Evolutionary conservation across 2,329 filamentous ascomycete genomes (phyloP).

Genomic region (Dactylella cylindrospora): DNA sequence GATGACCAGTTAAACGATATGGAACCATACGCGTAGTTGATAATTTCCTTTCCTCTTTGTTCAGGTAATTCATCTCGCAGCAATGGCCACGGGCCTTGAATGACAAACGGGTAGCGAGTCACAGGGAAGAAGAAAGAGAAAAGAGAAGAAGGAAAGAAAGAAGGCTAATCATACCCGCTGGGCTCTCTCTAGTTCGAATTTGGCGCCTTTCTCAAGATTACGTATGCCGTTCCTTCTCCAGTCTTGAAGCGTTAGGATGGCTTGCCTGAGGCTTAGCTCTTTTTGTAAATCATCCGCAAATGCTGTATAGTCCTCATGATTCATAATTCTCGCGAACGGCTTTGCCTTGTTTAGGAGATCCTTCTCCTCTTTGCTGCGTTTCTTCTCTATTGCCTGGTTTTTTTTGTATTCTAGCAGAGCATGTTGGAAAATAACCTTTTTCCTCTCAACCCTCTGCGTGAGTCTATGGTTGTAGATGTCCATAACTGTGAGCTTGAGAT

Average conservation of each 20-base stretch:
- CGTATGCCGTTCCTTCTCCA: conserved; percentile 85
- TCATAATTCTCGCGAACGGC: conserved; percentile 96
- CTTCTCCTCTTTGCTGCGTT: conserved; percentile 89
- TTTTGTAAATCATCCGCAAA: conserved; percentile 83
- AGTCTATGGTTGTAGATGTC: conserved; percentile 94
- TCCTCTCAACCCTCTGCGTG: conserved; percentile 86
- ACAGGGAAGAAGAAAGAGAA: conserved; percentile 55
- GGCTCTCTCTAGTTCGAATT: conserved; percentile 87
- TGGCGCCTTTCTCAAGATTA: conserved; percentile 81
- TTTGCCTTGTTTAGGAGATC: conserved; percentile 92
- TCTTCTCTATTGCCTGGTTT: conserved; percentile 87
- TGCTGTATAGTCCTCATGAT: conserved; percentile 81
- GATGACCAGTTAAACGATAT: conserved; percentile 23
- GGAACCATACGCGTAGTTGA: no score
- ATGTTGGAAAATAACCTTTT: conserved; percentile 96
- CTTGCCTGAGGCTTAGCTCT: conserved; percentile 85
- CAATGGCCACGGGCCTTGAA: not conserved
- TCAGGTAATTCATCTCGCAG: not conserved
- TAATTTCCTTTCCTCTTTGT: conserved; percentile 5
- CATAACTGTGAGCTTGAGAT: conserved; percentile 96
- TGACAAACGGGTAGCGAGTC: not conserved
- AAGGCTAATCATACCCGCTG: conserved; percentile 62
- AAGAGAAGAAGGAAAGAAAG: conserved; percentile 61
- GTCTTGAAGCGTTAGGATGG: conserved; percentile 87
- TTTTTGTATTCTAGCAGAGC: conserved; percentile 90